Evolutionary conservation across 768 basidiomycete genomes (phyloP), one percentile per base, ranked within the genome.

Genomic region (Tricholoma sp.): DNA sequence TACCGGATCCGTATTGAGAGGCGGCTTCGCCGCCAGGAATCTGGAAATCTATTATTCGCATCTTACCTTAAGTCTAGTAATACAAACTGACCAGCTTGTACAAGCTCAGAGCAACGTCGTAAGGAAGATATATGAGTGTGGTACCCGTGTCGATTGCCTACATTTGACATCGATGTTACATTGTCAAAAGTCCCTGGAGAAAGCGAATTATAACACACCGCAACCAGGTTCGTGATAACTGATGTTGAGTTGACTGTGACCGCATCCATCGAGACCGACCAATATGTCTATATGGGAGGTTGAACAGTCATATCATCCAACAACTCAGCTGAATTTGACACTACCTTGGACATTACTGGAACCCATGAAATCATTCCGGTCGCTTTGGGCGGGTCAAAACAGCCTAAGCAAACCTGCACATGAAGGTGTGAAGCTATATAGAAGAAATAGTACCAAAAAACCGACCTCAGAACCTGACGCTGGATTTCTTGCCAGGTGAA

Each of bases 91-190:
- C 81, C 61, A 65, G 60, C 2, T 60, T 53, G 66, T 87, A 88
- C 56, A 88, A 75, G 8, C 67, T 59, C 2, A 64, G 51, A 5
- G 77, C 81, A 29, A 81, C 58, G 0, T 63, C 48, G 37, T 69
- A 64, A 1, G 84, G 82, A 6, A 85, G 57, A 66, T 87, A 87
- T 56, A 87, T 80, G 28, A 86, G 71, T 29, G 85, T 82, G 3
- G 85, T 86, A 31, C 87, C 86, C 0, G 85, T 84, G 62, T 88
- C 87, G 56, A 88, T 76, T 17, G 84, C 83, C 85, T 86, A 54
- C 7, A 32, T 4, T 24, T 34, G 17, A 36, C 37, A 3, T 28
- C 50, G 15, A 11, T 33, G 7, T 10, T 34, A 48, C n/a, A n/a
- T n/a, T 24, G 24, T 24, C 24, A 24, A 24, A 24, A 15, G 31